Evolutionary conservation across 805 yeast species (phyloP).

Genomic region (Schizosaccharomyces lindneri): DNA sequence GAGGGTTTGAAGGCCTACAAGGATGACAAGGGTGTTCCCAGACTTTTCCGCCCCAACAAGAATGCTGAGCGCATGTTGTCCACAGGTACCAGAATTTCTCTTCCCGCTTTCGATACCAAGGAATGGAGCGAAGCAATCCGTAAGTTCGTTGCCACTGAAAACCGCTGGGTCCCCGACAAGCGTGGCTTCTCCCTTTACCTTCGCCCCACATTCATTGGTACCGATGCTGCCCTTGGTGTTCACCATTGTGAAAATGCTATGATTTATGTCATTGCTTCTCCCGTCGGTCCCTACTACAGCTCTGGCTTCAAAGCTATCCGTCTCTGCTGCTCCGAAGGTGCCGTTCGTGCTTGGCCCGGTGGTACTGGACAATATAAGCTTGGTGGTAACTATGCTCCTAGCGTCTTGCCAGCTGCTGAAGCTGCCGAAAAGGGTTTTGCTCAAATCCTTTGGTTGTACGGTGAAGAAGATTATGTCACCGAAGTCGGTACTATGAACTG

Average conservation of each 20-base stretch:
- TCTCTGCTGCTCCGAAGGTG: conserved; percentile 84
- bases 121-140: conserved; percentile 54
- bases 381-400: conserved; percentile 96
- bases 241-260: conserved; percentile 59
- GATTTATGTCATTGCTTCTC: conserved; percentile 69
- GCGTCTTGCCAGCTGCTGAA: conserved; percentile 68
- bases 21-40: conserved; percentile 34
- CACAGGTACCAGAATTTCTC: conserved; percentile 68
- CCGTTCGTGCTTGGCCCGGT: conserved; percentile 98
- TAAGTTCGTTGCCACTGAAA: conserved; percentile 49
- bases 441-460: conserved; percentile 91
- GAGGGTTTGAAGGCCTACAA: conserved; percentile 88
- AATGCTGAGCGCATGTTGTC: conserved; percentile 79
- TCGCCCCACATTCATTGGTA: conserved; percentile 90
- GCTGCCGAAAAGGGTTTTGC: conserved; percentile 83
- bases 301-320: conserved; percentile 90
- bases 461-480: conserved; percentile 64
- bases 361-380: conserved; percentile 90
- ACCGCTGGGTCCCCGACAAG: conserved; percentile 57
- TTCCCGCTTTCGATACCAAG: conserved; percentile 64
- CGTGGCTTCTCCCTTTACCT: conserved; percentile 77
- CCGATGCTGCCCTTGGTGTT: conserved; percentile 72
- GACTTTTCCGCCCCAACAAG: conserved; percentile 76
- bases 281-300: conserved; percentile 89
- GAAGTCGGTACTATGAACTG: conserved; percentile 97